Evolutionary conservation across 345 rosid genomes (phyloP), one percentile per base, ranked within the genome.

Genomic region (Rhizophora mangle): DNA sequence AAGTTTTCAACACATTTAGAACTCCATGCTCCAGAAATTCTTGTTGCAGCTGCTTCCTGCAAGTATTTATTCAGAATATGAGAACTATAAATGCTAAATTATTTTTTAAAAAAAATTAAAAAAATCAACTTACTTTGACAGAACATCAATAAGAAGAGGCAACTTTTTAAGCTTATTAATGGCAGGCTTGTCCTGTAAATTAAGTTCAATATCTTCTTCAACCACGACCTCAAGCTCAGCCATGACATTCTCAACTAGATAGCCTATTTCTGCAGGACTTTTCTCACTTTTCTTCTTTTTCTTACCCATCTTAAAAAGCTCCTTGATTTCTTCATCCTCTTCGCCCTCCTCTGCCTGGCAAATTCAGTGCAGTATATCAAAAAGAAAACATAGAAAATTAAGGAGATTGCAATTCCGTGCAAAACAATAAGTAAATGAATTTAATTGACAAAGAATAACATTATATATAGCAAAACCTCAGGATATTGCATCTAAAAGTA

Each of bases 21-120:
- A 95, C 99, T 64, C 99, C 99, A 76, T 95, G 98, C 80, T 95
- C 99, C 68, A 95, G 76, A 74, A 91, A 92, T 64, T 94, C 98
- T 71, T 88, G 91, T 67, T 94, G 98, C 71, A 94, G 98, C 80
- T 94, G 97, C 85, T 84, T 91, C 93, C 97, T 91, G 86, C 56
- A 79, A 63, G 8, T 65, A 63, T 68, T 19, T 34, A 43, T 27
- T 34, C 70, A 65, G 32, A 54, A 30, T 43, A 49, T 5, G 67
- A 62, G 21, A 67, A 65, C 4, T 49, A 24, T 9, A 27, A 29
- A 62, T 37, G n/a, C 56, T 26, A 31, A 31, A 59, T 54, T 60
- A 30, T 61, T 24, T 24, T 24, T 24, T 24, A 27, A 70, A 24
- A 61, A 60, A 49, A 6, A 49, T 60, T 19, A 36, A 43, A 73